Evolutionary conservation across 1,139 yeast species (phyloP), one percentile per base, ranked within the genome.

Genomic region (Diutina catenulata): DNA sequence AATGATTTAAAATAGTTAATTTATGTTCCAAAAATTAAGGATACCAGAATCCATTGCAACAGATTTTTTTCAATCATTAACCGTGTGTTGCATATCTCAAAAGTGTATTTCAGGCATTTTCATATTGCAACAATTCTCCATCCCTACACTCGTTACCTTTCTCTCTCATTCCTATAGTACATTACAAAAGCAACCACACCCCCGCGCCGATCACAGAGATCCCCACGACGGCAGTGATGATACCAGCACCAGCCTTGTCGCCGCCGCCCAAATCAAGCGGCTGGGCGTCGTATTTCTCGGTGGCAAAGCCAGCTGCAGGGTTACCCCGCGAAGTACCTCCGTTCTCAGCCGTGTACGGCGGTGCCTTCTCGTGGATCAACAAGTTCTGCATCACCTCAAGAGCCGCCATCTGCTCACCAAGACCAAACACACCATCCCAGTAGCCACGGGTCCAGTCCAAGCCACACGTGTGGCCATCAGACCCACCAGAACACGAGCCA

Each of bases 161-260:
- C n/a, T 5, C 6, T 7, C 7, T 8, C 16, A 7, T 13, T 16
- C n/a, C 16, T 25, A n/a, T 9, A 13, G 6, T n/a, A 25, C 7
- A 10, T 41, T 55, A 74, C 39, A 75, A 47, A 38, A 83, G 59
- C 55, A 86, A 66, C 96, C 96, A 88, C 27, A 75, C 68, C 28
- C 80, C 77, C 31, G 80, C 62, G 5, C 75, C 83, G 28, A 82
- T 59, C 37, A 84, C 61, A 3, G 80, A 68, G 4, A 75, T 67
- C 39, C 86, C 80, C 39, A 86, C 66, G 26, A 86, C 55, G 6
- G 81, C 84, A 2, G 96, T 88, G 43, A 87, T 75, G 38, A 87
- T 73, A 37, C 91, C 84, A 1, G 96, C 96, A 41, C 95, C 96
- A 1, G 93, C 95, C 44, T 61, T 71, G 52, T 86, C 95, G 38